Base-by-base conservation (phyloP, 2,329 filamentous ascomycete species). In the Onygenales sp. region DNA sequence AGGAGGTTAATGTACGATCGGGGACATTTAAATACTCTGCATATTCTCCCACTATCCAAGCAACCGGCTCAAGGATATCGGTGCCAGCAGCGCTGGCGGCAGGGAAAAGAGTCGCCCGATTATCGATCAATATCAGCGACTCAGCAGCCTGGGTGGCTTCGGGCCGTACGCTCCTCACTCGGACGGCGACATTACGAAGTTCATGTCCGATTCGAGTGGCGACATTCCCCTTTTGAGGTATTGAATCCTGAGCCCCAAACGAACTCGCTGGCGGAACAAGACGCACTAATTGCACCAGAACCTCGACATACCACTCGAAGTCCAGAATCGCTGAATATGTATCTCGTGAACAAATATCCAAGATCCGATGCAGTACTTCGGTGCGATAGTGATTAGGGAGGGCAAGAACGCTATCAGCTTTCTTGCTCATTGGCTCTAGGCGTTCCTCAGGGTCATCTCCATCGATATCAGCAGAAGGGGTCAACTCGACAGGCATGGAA, bases 241-340 rank as follows among this genome's bases (percentile, higher is more conserved):
- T 10, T 40, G 48, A 27, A 42, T 42, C 51, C 43, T 48, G 45
- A 52, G 31, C 43, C 54, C 42, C 60, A 61, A 61, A 50, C 57
- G 49, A 47, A 59, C 67, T 56, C 36, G 60, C 54, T 13, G 63
- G 60, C 27, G 71, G 72, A 31, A 73, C 61, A 53, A 88, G 78
- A 65, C 85, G 83, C 42, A 96, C 83, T 11, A 98, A 79, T 65
- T 95, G 89, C 4, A 88, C 86, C 33, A 98, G 74, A 32, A 95
- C 82, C 59, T 93, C 88, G 59, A 97, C 86, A 67, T 97, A 97
- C 93, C 93, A 98, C 60, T 96, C 92, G 67, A 98, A 98, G 66
- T 98, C 92, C 51, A 79, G 74, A 47, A 98, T 77, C 63, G 90
- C 88, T 40, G 81, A 80, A 67, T 97, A 98, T 56, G 90, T 95